Percentiles rank a stretch among this genome's conserved stretches.
Evolutionary conservation across 768 basidiomycete genomes (phyloP).

Genomic region (Termitomyces sp.): DNA sequence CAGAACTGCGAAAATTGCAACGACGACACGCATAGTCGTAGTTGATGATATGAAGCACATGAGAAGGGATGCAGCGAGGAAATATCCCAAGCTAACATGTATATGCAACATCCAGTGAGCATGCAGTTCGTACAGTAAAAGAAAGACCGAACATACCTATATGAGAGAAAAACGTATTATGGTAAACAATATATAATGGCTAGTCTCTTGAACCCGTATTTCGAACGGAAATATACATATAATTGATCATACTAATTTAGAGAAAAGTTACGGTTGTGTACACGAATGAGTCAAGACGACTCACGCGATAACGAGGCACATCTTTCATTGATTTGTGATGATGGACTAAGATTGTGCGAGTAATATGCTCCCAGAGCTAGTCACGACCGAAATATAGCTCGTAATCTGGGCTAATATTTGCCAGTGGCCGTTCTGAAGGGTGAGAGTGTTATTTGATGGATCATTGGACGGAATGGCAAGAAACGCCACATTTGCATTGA

Average conservation of each 20-base stretch:
- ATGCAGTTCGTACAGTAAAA: neutral
- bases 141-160: constrained; percentile 5
- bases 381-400: neutral
- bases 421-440: constrained; percentile 3
- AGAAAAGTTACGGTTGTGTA: neutral
- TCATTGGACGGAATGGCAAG: constrained; percentile 42
- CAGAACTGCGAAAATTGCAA: neutral
- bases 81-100: neutral
- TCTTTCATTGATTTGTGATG: too few species aligned
- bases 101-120: neutral
- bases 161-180: constrained; percentile 7
- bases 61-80: constrained; percentile 1
- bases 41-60: constrained; percentile 1
- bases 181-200: constrained; percentile 9
- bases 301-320: too few species aligned
- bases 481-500: constrained; percentile 47
- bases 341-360: too few species aligned
- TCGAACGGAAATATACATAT: neutral
- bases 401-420: constrained; percentile 8
- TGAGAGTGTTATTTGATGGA: constrained; percentile 26
- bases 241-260: neutral
- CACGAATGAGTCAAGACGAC: neutral
- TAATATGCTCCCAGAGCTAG: too few species aligned
- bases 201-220: neutral
- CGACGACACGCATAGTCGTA: neutral